Evolutionary conservation across 805 yeast genomes (phyloP), one percentile per base, ranked within the genome.

Genomic region (Kurtzmaniella fragi): DNA sequence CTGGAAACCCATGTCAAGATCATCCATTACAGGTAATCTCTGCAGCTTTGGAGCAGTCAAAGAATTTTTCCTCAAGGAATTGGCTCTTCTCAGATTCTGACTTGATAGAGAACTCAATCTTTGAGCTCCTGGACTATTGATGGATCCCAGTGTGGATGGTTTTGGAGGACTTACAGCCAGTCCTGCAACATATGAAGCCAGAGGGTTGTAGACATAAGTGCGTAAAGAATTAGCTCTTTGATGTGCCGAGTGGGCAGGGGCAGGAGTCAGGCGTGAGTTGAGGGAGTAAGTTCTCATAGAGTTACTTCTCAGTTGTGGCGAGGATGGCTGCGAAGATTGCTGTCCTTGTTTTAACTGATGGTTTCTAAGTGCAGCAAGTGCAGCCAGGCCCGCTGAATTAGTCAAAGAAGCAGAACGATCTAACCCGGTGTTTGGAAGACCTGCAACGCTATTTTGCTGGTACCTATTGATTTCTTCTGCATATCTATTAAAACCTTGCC

Each of bases 361-460:
- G 42, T 56, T 50, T 39, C 64, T 54, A 13, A 67, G 47, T 1
- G 72, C 72, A 1, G 71, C 71, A 35, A 54, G 43, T 0, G 72
- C 73, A 5, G 72, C 73, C 42, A 52, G 61, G 14, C 71, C 70
- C 17, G 72, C 72, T 17, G 56, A 52, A 37, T 54, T 53, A 17
- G 53, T 44, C 16, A 59, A 48, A 23, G 64, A 58, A 31, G 51
- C 56, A 10, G 50, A 44, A 27, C 64, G 35, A 31, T 39, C 40
- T 1, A 42, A 20, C 13, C 48, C 53, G 10, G 31, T 32, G 37
- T 42, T 42, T 2, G 59, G 61, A n/a, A 52, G 42, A 1, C 56
- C 61, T 3, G 48, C 48, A 16, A 52, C 45, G 32, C 44, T 32
- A 12, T 35, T 35, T 17, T 29, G 40, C 28, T 42, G 53, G 43